Percentiles rank a stretch among this genome's conserved stretches.
Evolutionary conservation across 352 stramenopile species (phyloP).

Genomic region (Salisapilia sapeloensis): DNA sequence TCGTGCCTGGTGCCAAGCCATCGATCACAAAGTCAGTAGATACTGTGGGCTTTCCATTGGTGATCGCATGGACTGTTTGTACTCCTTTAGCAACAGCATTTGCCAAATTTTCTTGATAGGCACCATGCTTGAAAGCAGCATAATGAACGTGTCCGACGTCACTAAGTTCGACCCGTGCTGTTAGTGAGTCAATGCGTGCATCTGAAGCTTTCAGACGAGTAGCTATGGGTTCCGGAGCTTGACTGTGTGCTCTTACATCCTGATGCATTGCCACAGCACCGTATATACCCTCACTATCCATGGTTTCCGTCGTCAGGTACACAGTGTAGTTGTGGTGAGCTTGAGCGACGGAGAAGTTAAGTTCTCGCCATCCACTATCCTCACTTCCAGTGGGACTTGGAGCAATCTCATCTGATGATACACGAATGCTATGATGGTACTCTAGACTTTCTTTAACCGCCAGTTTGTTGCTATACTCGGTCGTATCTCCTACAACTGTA

Average conservation of each 20-base stretch:
- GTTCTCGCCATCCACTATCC: conserved; percentile 26
- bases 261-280: conserved; percentile 41
- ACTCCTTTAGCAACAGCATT: conserved; percentile 1
- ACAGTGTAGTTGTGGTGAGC: conserved; percentile 46
- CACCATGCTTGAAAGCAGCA: conserved; percentile 20
- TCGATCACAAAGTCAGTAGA: conserved; percentile 18
- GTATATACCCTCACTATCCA: conserved; percentile 45
- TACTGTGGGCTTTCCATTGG: neutral
- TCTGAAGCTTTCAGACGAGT: conserved; percentile 26
- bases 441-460: conserved; percentile 38
- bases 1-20: conserved; percentile 26
- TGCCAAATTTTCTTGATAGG: conserved; percentile 6
- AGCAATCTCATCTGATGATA: conserved; percentile 8
- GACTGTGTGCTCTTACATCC: conserved; percentile 28
- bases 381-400: conserved; percentile 6
- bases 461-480: conserved; percentile 53
- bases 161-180: conserved; percentile 23
- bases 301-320: conserved; percentile 58
- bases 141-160: conserved; percentile 46
- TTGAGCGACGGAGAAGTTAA: conserved; percentile 32
- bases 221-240: conserved; percentile 16
- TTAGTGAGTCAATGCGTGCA: conserved; percentile 48
- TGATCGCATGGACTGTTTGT: conserved; percentile 5
- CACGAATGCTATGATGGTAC: conserved; percentile 11
- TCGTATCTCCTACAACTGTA: no score